Percentiles rank a stretch among this genome's conserved stretches.
These are phyloP conservation scores for Colletotrichum eleusines DNA, from an alignment of 2,329 filamentous ascomycete genomes.

Conservation along the genomic window DNA sequence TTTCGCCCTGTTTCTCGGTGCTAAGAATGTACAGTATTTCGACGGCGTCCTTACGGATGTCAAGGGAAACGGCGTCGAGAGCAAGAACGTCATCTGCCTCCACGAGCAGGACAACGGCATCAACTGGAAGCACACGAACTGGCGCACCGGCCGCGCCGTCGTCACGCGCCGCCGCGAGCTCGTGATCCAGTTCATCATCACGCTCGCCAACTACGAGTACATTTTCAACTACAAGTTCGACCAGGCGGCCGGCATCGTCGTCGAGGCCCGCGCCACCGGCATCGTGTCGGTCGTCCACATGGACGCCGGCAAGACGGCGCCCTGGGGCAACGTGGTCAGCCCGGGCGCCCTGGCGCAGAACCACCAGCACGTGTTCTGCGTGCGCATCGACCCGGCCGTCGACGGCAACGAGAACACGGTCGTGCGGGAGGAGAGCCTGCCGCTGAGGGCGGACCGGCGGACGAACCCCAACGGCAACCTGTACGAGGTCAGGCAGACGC, in stretches of 20 bases:
- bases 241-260: constrained; percentile 56
- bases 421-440: constrained; percentile 68
- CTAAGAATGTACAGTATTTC: constrained; percentile 35
- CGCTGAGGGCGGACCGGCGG: constrained; percentile 56
- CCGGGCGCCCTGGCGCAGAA: constrained; percentile 67
- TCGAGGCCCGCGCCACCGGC: constrained; percentile 47
- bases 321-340: constrained; percentile 63
- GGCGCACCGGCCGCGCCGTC: constrained; percentile 63
- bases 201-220: constrained; percentile 69
- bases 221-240: constrained; percentile 57
- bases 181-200: constrained; percentile 69
- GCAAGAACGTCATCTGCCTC: constrained; percentile 52
- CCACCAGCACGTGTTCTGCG: constrained; percentile 69
- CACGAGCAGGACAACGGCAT: constrained; percentile 43
- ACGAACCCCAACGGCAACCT: constrained; percentile 64
- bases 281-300: constrained; percentile 59
- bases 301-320: constrained; percentile 62
- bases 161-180: constrained; percentile 64
- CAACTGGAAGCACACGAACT: constrained; percentile 59
- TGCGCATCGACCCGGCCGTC: constrained; percentile 67
- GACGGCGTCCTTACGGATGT: constrained; percentile 46
- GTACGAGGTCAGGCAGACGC: constrained; percentile 58
- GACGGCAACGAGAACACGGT: constrained; percentile 66
- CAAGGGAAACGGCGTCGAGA: constrained; percentile 52
- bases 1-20: neutral